Evolutionary conservation across 352 stramenopile genomes (phyloP).

Genomic region (Thalassiosira ordinaria): DNA sequence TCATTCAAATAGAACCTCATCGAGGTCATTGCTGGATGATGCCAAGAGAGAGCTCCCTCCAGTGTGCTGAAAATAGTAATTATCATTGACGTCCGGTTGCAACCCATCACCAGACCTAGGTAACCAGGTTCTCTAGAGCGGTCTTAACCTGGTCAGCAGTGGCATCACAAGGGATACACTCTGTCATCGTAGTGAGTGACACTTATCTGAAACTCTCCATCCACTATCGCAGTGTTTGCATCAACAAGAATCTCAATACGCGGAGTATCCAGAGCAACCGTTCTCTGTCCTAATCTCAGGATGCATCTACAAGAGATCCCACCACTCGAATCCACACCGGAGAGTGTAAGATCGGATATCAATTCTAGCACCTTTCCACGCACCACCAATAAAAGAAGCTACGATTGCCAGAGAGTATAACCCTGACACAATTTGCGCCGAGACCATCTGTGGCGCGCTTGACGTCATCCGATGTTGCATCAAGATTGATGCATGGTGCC

Average conservation of each 20-base stretch:
- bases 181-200: slow-evolving; percentile 65
- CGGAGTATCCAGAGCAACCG: slow-evolving; percentile 81
- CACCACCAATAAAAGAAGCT: slow-evolving; percentile 87
- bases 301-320: slow-evolving; percentile 63
- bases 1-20: slow-evolving; percentile 45
- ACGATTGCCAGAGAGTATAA: slow-evolving; percentile 79
- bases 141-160: slow-evolving; percentile 74
- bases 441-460: slow-evolving; percentile 67
- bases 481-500: slow-evolving; percentile 81
- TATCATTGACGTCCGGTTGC: slow-evolving; percentile 23
- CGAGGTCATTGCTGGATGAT: slow-evolving; percentile 35
- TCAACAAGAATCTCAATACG: slow-evolving; percentile 62
- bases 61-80: slow-evolving; percentile 35
- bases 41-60: slow-evolving; percentile 39
- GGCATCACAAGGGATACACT: slow-evolving; percentile 85
- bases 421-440: slow-evolving; percentile 60
- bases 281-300: slow-evolving; percentile 72
- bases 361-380: slow-evolving; percentile 80
- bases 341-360: slow-evolving; percentile 49
- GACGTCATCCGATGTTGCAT: slow-evolving; percentile 73
- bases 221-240: slow-evolving; percentile 53
- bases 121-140: slow-evolving; percentile 73
- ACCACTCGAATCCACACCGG: slow-evolving; percentile 54
- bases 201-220: slow-evolving; percentile 68
- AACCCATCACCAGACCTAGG: slow-evolving; percentile 60